phyloP scores from a whole-genome alignment of 768 basidiomycete genomes.

The Scleroderma bovista region DNA sequence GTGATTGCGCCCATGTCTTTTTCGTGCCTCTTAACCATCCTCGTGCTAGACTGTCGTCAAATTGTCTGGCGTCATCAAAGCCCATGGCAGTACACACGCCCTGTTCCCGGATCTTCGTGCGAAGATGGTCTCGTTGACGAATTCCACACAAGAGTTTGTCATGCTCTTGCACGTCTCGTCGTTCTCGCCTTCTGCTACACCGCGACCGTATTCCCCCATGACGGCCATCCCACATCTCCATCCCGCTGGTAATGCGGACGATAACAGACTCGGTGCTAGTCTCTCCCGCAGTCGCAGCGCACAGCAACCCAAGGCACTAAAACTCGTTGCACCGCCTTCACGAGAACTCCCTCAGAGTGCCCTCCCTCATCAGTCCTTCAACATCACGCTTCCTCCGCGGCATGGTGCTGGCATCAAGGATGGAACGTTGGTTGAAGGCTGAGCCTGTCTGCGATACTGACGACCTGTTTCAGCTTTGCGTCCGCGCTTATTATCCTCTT shows the following conservation, averaged over 20 bases:
- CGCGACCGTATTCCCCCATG: slow-evolving; percentile 59
- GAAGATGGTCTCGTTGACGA: slow-evolving; percentile 72
- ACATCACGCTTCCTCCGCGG: slow-evolving; percentile 31
- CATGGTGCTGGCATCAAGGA: slow-evolving; percentile 12
- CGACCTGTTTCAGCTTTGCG: slow-evolving; percentile 6
- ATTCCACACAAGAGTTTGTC: slow-evolving; percentile 82
- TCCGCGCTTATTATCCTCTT: neutral
- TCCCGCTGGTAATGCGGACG: slow-evolving; percentile 30
- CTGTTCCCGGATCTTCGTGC: slow-evolving; percentile 57
- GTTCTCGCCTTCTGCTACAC: slow-evolving; percentile 54
- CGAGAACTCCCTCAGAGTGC: slow-evolving; percentile 51
- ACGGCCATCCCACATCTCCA: slow-evolving; percentile 23
- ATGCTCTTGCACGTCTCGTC: slow-evolving; percentile 84
- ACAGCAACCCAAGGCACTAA: slow-evolving; percentile 40
- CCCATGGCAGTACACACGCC: slow-evolving; percentile 48
- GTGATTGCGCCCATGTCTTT: slow-evolving; percentile 33
- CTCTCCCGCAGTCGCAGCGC: slow-evolving; percentile 58
- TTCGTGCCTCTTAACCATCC: neutral
- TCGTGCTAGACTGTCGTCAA: slow-evolving; percentile 62
- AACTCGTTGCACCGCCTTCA: slow-evolving; percentile 26
- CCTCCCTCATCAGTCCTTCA: slow-evolving; percentile 44
- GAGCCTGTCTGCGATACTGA: slow-evolving; percentile 18
- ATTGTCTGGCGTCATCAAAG: slow-evolving; percentile 69
- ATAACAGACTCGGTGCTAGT: slow-evolving; percentile 45
- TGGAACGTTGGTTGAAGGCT: slow-evolving; percentile 23